Base-by-base conservation (phyloP, 2,329 filamentous ascomycete genomes). In the Penicillium aurantiogriseum region DNA sequence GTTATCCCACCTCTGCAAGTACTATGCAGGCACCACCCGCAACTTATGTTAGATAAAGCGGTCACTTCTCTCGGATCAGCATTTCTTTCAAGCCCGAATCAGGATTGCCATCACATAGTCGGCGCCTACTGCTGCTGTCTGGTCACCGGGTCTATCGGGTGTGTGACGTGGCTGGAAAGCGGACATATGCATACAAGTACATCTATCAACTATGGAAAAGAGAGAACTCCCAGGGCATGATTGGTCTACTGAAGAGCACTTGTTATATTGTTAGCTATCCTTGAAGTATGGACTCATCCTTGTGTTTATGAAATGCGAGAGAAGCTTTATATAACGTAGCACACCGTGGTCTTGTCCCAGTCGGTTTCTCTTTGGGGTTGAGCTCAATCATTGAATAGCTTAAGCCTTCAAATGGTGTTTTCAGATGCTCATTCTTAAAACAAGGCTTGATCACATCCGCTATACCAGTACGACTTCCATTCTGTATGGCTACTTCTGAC, bases 1-100 rank as follows among this genome's bases (percentile, higher is more conserved):
- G 40, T 67, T 90, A 25, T 79, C 95, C 29, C 86, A 92, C 70
- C 88, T 92, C 69, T 79, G 82, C 56, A 82, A 84, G 63, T 78
- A 77, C 59, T 77, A 83, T 59, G 77, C 80, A 49, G 74, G 76
- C 23, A 61, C 67, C 9, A 63, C 66, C 19, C 19, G 79, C 78
- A 43, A 74, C 79, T 35, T 35, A 29, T 17, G 11, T 31, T 10
- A 17, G 42, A 17, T 13, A 17, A 35, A 23, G 29, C 19, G 8
- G 27, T n/a, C 21, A 31, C n/a, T 21, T 45, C 27, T 21, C 27
- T 31, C n/a, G 2, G 10, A 2, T 31, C 17, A 11, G 2, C 5
- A 21, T 29, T 21, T 19, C 25, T 45, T n/a, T 25, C 42, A 27
- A 6, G 7, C 8, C 10, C 17, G 5, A 31, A 31, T 45, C 27